Evolutionary conservation across 2,329 filamentous ascomycete species (phyloP).

Genomic region (Verticillium albo-atrum): DNA sequence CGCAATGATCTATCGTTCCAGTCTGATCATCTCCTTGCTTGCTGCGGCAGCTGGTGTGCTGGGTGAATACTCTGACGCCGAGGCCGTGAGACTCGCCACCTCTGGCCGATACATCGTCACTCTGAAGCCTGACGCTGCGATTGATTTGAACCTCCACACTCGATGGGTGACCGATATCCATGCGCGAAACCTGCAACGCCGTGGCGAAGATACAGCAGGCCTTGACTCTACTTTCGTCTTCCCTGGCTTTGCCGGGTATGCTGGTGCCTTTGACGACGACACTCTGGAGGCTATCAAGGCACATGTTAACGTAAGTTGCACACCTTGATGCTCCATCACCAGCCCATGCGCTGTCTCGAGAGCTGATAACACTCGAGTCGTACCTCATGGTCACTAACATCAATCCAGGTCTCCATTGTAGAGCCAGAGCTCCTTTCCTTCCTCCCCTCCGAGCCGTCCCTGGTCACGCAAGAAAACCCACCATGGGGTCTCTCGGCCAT

Average conservation of each 20-base stretch:
- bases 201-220: neutral
- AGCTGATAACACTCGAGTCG: no score
- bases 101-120: neutral
- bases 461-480: constrained; percentile 13
- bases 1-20: neutral
- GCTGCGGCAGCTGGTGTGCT: neutral
- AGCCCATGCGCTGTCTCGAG: no score
- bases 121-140: neutral
- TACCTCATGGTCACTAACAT: no score
- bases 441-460: neutral
- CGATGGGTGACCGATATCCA: neutral
- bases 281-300: constrained; percentile 32
- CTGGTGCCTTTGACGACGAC: constrained; percentile 32
- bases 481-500: constrained; percentile 40
- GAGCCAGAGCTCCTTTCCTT: neutral
- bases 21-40: neutral
- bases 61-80: neutral
- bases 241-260: constrained; percentile 28
- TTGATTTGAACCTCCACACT: neutral
- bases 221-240: constrained; percentile 3
- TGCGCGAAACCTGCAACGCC: neutral
- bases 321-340: neutral
- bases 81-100: neutral
- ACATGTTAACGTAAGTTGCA: constrained; percentile 11
- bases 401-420: neutral